A percentile compares a stretch with the other conserved stretches of the same genome.
Evolutionary conservation across 345 rosid species (phyloP).

Genomic region (Aegle marmelos): DNA sequence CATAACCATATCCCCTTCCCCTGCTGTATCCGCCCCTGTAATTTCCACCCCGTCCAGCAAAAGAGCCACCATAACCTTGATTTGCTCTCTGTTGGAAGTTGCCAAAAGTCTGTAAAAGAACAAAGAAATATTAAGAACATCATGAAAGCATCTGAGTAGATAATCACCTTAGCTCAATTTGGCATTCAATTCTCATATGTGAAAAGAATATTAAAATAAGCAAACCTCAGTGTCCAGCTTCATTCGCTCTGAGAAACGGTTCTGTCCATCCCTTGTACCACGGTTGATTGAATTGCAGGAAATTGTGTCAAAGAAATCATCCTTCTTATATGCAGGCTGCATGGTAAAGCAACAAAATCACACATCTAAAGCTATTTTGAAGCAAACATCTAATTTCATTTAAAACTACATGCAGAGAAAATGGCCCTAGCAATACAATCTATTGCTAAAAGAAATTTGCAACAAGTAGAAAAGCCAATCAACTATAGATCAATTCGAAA

Average conservation of each 20-base stretch:
- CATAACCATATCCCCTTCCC: slow-evolving; percentile 33
- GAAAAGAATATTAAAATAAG: neutral
- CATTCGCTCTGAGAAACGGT: slow-evolving; percentile 36
- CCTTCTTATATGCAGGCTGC: slow-evolving; percentile 48
- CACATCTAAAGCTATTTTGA: neutral
- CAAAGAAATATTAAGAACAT: neutral
- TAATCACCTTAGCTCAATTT: neutral
- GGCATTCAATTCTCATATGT: neutral
- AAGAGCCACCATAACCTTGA: slow-evolving; percentile 23
- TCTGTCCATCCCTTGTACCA: slow-evolving; percentile 30
- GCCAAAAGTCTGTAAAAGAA: slow-evolving; percentile 32
- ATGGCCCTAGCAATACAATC: neutral
- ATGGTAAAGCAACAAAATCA: neutral
- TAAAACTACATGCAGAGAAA: neutral
- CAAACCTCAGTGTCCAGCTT: slow-evolving; percentile 41
- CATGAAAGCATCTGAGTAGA: neutral
- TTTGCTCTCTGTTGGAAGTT: slow-evolving; percentile 21
- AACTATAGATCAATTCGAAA: neutral
- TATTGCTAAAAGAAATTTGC: neutral
- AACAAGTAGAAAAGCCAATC: neutral
- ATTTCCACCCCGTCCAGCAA: slow-evolving; percentile 18
- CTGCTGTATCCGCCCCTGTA: slow-evolving; percentile 17
- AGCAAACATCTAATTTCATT: neutral
- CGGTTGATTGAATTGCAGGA: slow-evolving; percentile 36
- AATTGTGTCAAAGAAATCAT: slow-evolving; percentile 45